Evolutionary conservation across 139 green algal genomes (phyloP).

Genomic region (Coelastrella sp.): DNA sequence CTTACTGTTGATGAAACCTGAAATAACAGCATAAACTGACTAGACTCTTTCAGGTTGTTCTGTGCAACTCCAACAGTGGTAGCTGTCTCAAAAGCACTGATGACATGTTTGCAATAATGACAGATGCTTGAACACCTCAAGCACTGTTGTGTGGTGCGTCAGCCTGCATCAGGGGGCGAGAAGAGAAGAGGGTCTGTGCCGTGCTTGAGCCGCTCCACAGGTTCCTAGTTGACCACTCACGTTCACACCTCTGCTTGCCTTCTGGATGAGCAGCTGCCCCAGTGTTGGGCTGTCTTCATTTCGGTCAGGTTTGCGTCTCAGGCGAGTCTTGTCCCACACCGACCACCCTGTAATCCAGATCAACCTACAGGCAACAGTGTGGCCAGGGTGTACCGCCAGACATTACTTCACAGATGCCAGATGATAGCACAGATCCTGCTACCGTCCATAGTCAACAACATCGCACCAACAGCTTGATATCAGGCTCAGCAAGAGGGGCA

Average conservation of each 20-base stretch:
- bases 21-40: too few species aligned
- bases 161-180: background rate
- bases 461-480: background rate
- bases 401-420: too few species aligned
- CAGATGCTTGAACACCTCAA: too few species aligned
- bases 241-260: conserved; percentile 60
- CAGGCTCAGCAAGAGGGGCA: background rate
- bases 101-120: too few species aligned
- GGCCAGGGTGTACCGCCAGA: too few species aligned
- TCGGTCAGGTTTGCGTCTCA: conserved; percentile 46
- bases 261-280: conserved; percentile 70
- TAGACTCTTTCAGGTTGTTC: too few species aligned
- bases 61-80: too few species aligned
- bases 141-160: background rate
- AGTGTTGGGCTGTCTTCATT: conserved; percentile 33
- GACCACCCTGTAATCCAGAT: conserved; percentile 76
- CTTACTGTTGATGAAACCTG: too few species aligned
- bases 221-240: conserved; percentile 35
- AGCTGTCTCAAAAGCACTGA: too few species aligned
- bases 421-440: too few species aligned
- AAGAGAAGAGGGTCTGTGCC: background rate
- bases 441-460: too few species aligned
- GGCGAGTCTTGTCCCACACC: conserved; percentile 57
- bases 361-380: conserved; percentile 46
- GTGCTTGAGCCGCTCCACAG: background rate